Evolutionary conservation across 257 asterid species (phyloP), one percentile per base, ranked within the genome.

Genomic region (Nicotiana obtusifolia): DNA sequence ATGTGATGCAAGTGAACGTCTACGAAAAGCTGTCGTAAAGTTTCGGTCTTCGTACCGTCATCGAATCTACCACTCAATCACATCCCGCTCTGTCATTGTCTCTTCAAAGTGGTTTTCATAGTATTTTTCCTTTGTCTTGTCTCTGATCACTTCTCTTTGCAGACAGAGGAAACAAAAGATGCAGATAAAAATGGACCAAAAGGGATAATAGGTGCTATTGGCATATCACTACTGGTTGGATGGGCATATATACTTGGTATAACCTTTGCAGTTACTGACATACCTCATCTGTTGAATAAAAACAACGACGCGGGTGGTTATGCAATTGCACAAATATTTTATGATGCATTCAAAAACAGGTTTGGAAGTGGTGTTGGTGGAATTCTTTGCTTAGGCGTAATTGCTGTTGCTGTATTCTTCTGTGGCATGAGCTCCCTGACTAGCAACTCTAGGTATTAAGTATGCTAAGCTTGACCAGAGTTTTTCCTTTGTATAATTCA

Each of bases 361-460:
- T 95, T 90, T 22, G 98, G 99, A 10, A 90, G 76, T 24, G 98
- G 99, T 75, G 88, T 68, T 71, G 97, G 99, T 41, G 99, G 97
- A 81, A 90, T 95, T 73, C 20, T 94, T 62, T 94, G 97, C 87
- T 85, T 92, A 49, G 86, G 92, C 49, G 73, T 93, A 76, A 87
- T 93, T 77, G 97, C 93, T 22, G 97, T 96, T 10, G 99, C 98
- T 33, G 88, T 94, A 62, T 96, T 88, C 82, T 96, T 96, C 89
- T 94, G 99, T 83, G 98, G 99, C 84, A 95, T 92, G 97, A 91
- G 98, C 81, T 95, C 95, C 28, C 75, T 95, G 64, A 94, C 98
- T 30, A 95, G 99, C 95, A 95, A 95, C 86, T 95, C 98, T 56
- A 94, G 98, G 98, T 95, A 86, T 30, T 30, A 30, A 30, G 4